Percentiles rank a stretch among this genome's conserved stretches.
phyloP scores from a whole-genome alignment of 2,329 filamentous ascomycete species.

The Pseudopithomyces maydicus region DNA sequence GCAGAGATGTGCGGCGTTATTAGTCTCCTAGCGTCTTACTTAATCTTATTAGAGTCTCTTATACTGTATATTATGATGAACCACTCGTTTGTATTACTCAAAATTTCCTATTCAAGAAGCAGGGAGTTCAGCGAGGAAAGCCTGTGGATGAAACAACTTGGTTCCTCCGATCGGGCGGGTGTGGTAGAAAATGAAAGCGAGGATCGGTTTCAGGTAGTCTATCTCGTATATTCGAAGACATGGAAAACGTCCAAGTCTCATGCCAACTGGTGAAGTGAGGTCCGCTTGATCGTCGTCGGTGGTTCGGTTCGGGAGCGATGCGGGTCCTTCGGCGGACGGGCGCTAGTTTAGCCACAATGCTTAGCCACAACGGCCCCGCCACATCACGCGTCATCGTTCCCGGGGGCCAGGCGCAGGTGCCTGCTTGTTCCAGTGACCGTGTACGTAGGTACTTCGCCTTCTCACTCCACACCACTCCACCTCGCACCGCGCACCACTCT shows the following conservation, averaged over 20 bases:
- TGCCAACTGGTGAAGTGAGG: neutral
- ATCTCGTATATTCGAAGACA: neutral
- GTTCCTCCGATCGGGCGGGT: neutral
- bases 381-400: constrained; percentile 3
- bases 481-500: neutral
- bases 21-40: neutral
- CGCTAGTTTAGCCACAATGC: neutral
- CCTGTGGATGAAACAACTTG: neutral
- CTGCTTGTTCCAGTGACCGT: neutral
- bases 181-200: neutral
- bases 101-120: neutral
- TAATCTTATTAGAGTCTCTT: neutral
- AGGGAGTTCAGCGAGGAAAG: neutral
- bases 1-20: neutral
- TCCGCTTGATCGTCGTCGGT: neutral
- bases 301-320: neutral
- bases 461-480: neutral
- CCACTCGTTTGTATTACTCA: constrained; percentile 11
- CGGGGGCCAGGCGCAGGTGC: neutral
- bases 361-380: neutral
- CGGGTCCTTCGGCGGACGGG: neutral
- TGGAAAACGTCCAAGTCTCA: neutral
- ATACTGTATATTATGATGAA: constrained; percentile 2
- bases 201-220: neutral
- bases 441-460: neutral